phyloP scores from a whole-genome alignment of 139 green algal species.

The Chlamydomonas sphaeroides region DNA sequence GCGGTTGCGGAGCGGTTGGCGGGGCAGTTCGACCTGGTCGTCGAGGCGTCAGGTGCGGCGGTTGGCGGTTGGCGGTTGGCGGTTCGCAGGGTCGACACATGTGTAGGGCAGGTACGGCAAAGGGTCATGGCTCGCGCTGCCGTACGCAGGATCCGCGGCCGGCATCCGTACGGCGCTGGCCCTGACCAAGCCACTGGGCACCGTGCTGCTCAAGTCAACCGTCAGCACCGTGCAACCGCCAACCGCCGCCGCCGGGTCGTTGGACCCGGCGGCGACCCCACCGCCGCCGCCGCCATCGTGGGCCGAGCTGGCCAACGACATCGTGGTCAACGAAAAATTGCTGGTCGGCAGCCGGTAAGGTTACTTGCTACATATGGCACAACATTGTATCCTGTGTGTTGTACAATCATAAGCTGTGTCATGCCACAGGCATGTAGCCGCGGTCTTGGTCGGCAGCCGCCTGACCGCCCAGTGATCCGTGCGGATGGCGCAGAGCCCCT shows the following conservation, averaged over 20 bases:
- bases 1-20: conserved; percentile 9
- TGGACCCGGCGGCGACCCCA: not conserved
- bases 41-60: conserved; percentile 64
- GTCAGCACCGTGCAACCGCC: conserved; percentile 42
- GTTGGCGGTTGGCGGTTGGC: too few relatives aligned
- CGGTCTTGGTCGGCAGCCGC: too few relatives aligned
- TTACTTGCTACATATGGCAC: too few relatives aligned
- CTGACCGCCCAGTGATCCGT: too few relatives aligned
- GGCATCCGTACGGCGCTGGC: conserved; percentile 60
- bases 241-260: not conserved
- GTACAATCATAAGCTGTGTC: not conserved
- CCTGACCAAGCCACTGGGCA: conserved; percentile 64
- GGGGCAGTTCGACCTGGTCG: conserved; percentile 61
- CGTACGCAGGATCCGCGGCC: conserved; percentile 47
- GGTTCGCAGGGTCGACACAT: too few relatives aligned
- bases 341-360: conserved; percentile 56
- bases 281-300: conserved; percentile 45
- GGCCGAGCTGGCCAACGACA: conserved; percentile 71
- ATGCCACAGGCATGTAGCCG: too few relatives aligned
- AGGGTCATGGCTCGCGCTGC: conserved; percentile 8
- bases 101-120: too few relatives aligned
- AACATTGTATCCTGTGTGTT: not conserved
- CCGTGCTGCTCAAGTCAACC: conserved; percentile 78
- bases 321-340: conserved; percentile 80
- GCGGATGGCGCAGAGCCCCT: too few relatives aligned